Evolutionary conservation across 345 rosid species (phyloP).

Genomic region (Gynandropsis gynandra): DNA sequence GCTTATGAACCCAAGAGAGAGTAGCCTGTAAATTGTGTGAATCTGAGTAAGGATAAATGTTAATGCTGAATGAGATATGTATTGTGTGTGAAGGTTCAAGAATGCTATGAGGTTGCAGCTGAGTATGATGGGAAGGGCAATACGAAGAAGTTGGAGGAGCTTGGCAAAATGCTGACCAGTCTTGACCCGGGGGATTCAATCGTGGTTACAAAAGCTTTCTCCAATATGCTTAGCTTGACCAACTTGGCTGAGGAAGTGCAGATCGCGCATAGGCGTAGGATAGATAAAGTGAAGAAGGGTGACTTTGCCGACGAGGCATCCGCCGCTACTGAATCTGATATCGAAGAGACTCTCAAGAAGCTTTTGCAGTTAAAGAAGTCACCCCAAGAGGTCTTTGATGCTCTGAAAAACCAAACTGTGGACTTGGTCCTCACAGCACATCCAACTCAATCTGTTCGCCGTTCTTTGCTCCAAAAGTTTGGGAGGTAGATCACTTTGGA

Average conservation of each 20-base stretch:
- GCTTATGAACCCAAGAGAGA: no score
- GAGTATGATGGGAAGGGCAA: constrained; percentile 85
- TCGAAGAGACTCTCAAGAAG: constrained; percentile 87
- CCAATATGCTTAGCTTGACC: constrained; percentile 95
- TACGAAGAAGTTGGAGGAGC: constrained; percentile 67
- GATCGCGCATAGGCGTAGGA: constrained; percentile 78
- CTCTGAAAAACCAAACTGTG: constrained; percentile 91
- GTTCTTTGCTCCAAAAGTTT: constrained; percentile 94
- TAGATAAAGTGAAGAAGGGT: constrained; percentile 71
- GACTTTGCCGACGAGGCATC: constrained; percentile 74
- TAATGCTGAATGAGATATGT: constrained; percentile 1
- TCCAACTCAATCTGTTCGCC: constrained; percentile 93
- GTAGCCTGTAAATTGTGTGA: no score
- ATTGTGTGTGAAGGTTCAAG: constrained; percentile 60
- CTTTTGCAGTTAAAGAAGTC: constrained; percentile 79
- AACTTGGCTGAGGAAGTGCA: constrained; percentile 97
- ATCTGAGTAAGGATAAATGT: neutral
- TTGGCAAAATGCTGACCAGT: constrained; percentile 73
- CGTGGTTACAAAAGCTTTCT: constrained; percentile 75
- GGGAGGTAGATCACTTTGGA: no score
- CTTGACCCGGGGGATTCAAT: constrained; percentile 94
- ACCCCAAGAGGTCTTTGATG: constrained; percentile 86
- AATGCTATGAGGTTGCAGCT: constrained; percentile 84
- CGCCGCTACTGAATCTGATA: constrained; percentile 86
- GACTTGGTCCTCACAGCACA: constrained; percentile 95